Evolutionary conservation across 306 rosid species (phyloP).

Genomic region (Arachis stenosperma): DNA sequence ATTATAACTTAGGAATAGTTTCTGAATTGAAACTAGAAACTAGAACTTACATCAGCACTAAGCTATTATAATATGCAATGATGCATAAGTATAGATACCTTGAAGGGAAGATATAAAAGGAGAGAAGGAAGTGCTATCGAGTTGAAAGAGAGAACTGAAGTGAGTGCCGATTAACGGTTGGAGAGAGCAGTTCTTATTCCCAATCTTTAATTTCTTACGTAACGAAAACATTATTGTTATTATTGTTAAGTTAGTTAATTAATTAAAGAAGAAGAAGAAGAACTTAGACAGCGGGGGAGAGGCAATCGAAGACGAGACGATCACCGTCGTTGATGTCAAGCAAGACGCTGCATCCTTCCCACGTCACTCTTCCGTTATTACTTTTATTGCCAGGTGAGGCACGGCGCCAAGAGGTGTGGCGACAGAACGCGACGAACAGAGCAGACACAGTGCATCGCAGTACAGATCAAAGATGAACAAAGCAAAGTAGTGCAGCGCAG

Average conservation of each 20-base stretch:
- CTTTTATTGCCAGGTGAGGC: too few relatives aligned
- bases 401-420: too few relatives aligned
- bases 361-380: too few relatives aligned
- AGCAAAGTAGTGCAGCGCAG: too few relatives aligned
- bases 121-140: constrained; percentile 66
- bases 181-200: constrained; percentile 76
- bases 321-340: constrained; percentile 51
- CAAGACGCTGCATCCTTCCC: too few relatives aligned
- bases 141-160: constrained; percentile 79
- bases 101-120: constrained; percentile 47
- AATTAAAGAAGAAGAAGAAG: neutral
- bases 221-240: neutral
- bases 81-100: constrained; percentile 38
- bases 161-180: constrained; percentile 73
- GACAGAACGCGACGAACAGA: too few relatives aligned
- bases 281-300: constrained; percentile 72
- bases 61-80: too few relatives aligned
- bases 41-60: too few relatives aligned
- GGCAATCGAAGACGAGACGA: constrained; percentile 90
- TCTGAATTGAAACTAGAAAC: too few relatives aligned
- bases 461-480: constrained; percentile 40
- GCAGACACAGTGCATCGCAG: constrained; percentile 40
- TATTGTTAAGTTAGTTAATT: too few relatives aligned
- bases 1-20: too few relatives aligned
- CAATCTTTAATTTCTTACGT: constrained; percentile 80